phyloP scores from a whole-genome alignment of 805 yeast species.

The Yarrowia divulgata region DNA sequence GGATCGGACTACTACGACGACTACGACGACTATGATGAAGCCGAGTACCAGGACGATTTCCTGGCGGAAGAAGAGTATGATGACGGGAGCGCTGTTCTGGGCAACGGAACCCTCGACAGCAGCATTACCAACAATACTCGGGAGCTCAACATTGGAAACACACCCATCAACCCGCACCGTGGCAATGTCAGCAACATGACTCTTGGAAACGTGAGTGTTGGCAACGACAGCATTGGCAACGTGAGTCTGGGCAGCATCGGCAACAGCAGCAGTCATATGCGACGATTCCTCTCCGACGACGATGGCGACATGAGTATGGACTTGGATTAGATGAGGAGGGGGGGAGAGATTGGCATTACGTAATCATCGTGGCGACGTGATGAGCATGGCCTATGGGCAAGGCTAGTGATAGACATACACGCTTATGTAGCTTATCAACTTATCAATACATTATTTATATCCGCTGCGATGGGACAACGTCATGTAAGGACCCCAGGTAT shows the following conservation, averaged over 20 bases:
- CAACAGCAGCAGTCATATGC: constrained; percentile 24
- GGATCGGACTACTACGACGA: constrained; percentile 33
- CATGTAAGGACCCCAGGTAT: no score
- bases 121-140: constrained; percentile 18
- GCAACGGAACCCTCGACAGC: constrained; percentile 8
- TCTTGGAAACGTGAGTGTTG: constrained; percentile 30
- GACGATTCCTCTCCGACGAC: constrained; percentile 14
- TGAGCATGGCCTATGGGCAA: no score
- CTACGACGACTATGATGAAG: constrained; percentile 31
- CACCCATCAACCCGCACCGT: constrained; percentile 1
- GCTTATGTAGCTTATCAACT: neutral
- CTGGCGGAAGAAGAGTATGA: constrained; percentile 38
- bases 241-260: constrained; percentile 28
- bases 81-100: constrained; percentile 14
- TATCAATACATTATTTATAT: neutral
- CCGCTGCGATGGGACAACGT: no score
- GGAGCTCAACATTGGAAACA: constrained; percentile 23
- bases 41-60: constrained; percentile 33
- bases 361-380: neutral
- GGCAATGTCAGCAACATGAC: constrained; percentile 31
- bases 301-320: constrained; percentile 35
- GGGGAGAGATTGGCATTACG: neutral
- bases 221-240: constrained; percentile 35
- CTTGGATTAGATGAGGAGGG: neutral
- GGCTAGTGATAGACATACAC: no score